Conservation (phyloP, 306 rosid genomes). For the Hylodesmum podocarpum region DNA sequence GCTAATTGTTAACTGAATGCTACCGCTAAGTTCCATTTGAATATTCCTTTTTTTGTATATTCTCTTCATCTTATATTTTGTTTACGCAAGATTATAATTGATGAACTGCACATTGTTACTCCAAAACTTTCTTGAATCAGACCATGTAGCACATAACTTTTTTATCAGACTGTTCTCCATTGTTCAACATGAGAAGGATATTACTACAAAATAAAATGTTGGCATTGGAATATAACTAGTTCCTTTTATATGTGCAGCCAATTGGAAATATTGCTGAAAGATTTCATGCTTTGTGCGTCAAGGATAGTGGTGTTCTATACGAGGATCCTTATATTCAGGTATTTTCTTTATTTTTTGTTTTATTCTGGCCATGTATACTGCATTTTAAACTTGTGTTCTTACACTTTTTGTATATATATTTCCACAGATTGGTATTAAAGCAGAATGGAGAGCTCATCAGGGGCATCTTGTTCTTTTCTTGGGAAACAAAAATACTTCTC, state of each 20-base stretch:
- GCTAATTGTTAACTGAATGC: conserved; percentile 13
- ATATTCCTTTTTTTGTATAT: not conserved
- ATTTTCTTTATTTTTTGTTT: conserved; percentile 14
- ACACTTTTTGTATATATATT: not conserved
- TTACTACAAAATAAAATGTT: not conserved
- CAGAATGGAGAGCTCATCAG: conserved; percentile 93
- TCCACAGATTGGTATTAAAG: conserved; percentile 84
- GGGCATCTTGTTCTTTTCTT: conserved; percentile 95
- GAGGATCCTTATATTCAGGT: conserved; percentile 99
- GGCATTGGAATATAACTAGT: conserved; percentile 29
- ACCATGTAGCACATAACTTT: not conserved
- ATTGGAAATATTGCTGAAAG: conserved; percentile 93
- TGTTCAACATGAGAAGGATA: conserved; percentile 26
- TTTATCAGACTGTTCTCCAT: conserved; percentile 12
- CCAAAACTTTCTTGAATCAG: conserved; percentile 15
- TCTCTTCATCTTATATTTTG: not conserved
- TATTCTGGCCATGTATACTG: not conserved
- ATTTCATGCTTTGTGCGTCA: conserved; percentile 84
- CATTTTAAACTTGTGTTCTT: conserved; percentile 14
- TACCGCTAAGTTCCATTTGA: not conserved
- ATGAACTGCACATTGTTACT: conserved; percentile 7
- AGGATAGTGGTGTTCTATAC: conserved; percentile 97
- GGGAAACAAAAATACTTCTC: conserved; percentile 94
- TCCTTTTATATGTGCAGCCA: conserved; percentile 66
- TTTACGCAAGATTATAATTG: not conserved